A percentile compares a stretch with the other conserved stretches of the same genome.
phyloP scores from a whole-genome alignment of 768 basidiomycete species.

The Hemileccinum rubropunctum region DNA sequence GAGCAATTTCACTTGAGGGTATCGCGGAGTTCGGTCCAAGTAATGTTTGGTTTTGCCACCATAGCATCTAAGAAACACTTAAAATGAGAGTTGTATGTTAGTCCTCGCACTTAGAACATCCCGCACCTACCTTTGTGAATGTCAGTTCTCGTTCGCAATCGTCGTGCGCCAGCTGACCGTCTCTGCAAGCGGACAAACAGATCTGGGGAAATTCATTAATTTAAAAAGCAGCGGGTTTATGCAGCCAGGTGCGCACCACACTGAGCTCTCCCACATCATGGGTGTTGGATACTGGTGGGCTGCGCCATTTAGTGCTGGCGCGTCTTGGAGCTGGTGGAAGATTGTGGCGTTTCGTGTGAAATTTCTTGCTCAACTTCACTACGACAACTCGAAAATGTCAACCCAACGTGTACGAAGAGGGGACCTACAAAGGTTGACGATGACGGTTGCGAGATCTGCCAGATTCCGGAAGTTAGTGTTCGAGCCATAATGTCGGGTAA shows the following conservation, averaged over 20 bases:
- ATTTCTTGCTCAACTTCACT: constrained; percentile 13
- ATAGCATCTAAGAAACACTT: constrained; percentile 22
- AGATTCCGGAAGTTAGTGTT: not conserved
- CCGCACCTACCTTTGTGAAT: constrained; percentile 23
- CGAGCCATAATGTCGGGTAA: not conserved
- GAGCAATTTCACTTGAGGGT: constrained; percentile 11
- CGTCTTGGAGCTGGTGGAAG: constrained; percentile 1
- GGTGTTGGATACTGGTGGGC: constrained; percentile 3
- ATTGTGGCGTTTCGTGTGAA: not conserved
- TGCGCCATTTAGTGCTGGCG: constrained; percentile 3
- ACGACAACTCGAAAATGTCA: not conserved
- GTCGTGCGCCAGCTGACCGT: constrained; percentile 24
- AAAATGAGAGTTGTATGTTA: not conserved
- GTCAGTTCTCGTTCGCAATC: constrained; percentile 16
- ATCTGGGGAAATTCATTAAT: constrained; percentile 9
- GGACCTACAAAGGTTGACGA: constrained; percentile 11
- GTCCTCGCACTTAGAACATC: not conserved
- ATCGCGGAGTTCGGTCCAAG: constrained; percentile 22
- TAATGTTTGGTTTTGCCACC: constrained; percentile 5
- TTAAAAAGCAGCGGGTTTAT: not conserved
- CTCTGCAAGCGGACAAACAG: constrained; percentile 27
- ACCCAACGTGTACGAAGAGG: not conserved
- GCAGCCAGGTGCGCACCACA: constrained; percentile 12
- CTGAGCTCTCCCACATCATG: constrained; percentile 12
- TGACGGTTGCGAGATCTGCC: constrained; percentile 7